Percentiles rank a stretch among this genome's conserved stretches.
Evolutionary conservation across 306 rosid genomes (phyloP).

Genomic region (apple (Malus domestica)): DNA sequence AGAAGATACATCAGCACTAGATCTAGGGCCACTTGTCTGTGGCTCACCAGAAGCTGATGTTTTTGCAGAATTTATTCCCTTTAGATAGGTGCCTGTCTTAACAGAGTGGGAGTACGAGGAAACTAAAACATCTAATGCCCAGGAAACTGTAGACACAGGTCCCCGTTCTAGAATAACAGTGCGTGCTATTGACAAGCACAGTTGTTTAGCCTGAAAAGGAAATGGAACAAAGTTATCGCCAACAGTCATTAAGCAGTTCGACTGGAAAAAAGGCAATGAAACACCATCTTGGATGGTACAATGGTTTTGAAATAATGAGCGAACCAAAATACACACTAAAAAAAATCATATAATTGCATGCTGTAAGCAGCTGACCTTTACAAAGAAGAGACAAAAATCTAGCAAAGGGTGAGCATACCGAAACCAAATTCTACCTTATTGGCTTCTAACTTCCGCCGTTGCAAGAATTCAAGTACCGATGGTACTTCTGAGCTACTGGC

Average conservation of each 20-base stretch:
- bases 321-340: neutral
- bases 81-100: constrained; percentile 48
- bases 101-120: constrained; percentile 59
- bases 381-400: neutral
- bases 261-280: neutral
- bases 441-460: constrained; percentile 83
- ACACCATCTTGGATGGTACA: neutral
- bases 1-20: constrained; percentile 40
- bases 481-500: constrained; percentile 96
- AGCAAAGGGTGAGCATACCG: neutral
- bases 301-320: constrained; percentile 2
- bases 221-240: constrained; percentile 5
- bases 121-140: constrained; percentile 73
- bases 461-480: constrained; percentile 85
- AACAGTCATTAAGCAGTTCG: constrained; percentile 1
- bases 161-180: constrained; percentile 77
- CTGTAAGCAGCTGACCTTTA: neutral
- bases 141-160: constrained; percentile 67
- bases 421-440: constrained; percentile 47
- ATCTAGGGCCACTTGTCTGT: constrained; percentile 27
- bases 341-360: neutral
- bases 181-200: constrained; percentile 65
- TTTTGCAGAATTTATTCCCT: constrained; percentile 59
- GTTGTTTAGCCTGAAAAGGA: constrained; percentile 75
- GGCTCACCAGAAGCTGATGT: constrained; percentile 40